These are phyloP conservation scores for Mucor velutinosus DNA, from an alignment of 371 early-diverging fungal species.

Conservation along the genomic window DNA sequence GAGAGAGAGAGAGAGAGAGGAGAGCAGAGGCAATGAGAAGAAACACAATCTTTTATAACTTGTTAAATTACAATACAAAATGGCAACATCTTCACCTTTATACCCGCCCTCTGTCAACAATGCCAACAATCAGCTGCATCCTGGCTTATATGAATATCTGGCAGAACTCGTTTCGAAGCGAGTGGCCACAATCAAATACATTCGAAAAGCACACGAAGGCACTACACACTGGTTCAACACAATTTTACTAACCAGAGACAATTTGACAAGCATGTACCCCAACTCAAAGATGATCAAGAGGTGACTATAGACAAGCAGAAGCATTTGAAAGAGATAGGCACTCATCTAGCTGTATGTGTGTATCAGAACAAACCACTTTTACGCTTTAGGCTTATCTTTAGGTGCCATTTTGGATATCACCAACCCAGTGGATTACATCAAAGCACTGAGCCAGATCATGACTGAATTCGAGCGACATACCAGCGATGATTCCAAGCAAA, in stretches of 20 bases:
- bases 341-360: not conserved
- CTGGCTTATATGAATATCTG: constrained; percentile 50
- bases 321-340: constrained; percentile 1
- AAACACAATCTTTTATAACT: not conserved
- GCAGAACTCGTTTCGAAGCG: constrained; percentile 68
- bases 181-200: constrained; percentile 66
- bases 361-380: constrained; percentile 56
- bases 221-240: constrained; percentile 65
- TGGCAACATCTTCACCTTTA: constrained; percentile 17
- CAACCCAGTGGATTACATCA: constrained; percentile 65
- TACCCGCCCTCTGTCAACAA: constrained; percentile 14
- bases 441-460: constrained; percentile 60
- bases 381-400: constrained; percentile 64
- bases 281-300: constrained; percentile 48
- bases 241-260: constrained; percentile 56
- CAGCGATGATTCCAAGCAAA: constrained; percentile 53
- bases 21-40: not conserved
- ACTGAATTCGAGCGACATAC: constrained; percentile 61
- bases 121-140: constrained; percentile 17
- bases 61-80: not conserved
- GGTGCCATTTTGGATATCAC: constrained; percentile 66
- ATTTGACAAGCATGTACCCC: constrained; percentile 42
- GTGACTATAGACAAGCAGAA: constrained; percentile 15
- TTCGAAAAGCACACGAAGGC: constrained; percentile 59
- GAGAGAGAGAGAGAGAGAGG: too few species aligned